Percentiles rank a stretch among this genome's conserved stretches.
These are phyloP conservation scores for Allium fistulosum DNA, from an alignment of 106 monocot genomes.

Conservation along the genomic window DNA sequence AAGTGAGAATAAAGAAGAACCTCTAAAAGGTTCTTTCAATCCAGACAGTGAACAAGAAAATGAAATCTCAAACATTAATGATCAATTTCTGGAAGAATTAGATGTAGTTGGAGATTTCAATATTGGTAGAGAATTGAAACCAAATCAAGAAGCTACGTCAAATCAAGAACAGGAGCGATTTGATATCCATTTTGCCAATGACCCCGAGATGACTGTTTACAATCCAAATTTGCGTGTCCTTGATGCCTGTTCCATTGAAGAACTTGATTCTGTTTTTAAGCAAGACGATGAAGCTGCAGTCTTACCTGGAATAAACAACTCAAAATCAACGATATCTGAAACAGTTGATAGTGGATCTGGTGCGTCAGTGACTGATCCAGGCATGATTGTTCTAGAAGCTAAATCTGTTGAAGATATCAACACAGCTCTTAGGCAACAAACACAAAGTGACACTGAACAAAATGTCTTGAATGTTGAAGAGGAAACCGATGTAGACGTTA, in stretches of 20 bases:
- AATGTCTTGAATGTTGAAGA: not conserved
- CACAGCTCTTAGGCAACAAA: not conserved
- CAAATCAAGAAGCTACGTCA: slow-evolving; percentile 3
- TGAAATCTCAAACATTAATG: slow-evolving; percentile 31
- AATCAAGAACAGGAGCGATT: not conserved
- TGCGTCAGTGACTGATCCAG: slow-evolving; percentile 12
- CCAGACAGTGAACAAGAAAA: slow-evolving; percentile 23
- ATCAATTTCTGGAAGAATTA: slow-evolving; percentile 44
- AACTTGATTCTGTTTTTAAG: slow-evolving; percentile 27
- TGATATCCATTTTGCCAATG: slow-evolving; percentile 10
- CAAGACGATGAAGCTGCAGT: slow-evolving; percentile 6
- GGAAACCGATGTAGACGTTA: slow-evolving; percentile 5
- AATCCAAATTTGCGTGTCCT: slow-evolving; percentile 50
- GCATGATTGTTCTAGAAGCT: slow-evolving; percentile 21
- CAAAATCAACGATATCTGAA: not conserved
- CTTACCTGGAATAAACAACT: not conserved
- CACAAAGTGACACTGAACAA: not conserved
- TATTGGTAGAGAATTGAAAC: slow-evolving; percentile 10
- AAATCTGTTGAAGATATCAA: slow-evolving; percentile 18
- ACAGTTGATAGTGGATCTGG: not conserved
- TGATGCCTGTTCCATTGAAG: slow-evolving; percentile 31
- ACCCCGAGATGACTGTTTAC: slow-evolving; percentile 51
- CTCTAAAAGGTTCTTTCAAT: slow-evolving; percentile 12
- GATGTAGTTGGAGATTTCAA: slow-evolving; percentile 60
- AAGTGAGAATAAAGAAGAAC: not conserved